Evolutionary conservation across 805 yeast genomes (phyloP).

Genomic region (Pichia insulana): DNA sequence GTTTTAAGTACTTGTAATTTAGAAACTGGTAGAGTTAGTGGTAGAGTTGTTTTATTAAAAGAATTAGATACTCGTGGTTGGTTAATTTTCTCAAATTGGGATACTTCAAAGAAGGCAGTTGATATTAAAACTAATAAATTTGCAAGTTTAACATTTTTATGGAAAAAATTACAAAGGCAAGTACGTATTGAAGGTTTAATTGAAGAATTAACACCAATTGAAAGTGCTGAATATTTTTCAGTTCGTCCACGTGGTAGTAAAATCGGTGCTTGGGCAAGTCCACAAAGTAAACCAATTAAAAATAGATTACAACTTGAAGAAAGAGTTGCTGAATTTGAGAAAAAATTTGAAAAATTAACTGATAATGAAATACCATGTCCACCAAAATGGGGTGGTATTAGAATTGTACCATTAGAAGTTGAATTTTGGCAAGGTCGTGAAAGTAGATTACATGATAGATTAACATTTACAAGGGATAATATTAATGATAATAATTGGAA

Average conservation of each 20-base stretch:
- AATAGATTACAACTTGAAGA: constrained; percentile 57
- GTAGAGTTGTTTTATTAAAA: constrained; percentile 77
- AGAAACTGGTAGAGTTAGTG: constrained; percentile 86
- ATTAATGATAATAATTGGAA: constrained; percentile 47
- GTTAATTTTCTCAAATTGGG: constrained; percentile 88
- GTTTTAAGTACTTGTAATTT: constrained; percentile 81
- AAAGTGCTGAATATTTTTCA: constrained; percentile 66
- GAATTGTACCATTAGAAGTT: constrained; percentile 79
- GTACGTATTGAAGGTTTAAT: constrained; percentile 85
- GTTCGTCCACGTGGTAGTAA: constrained; percentile 90
- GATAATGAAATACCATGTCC: constrained; percentile 80
- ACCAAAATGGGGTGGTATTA: constrained; percentile 90
- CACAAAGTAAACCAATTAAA: constrained; percentile 60
- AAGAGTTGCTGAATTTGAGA: constrained; percentile 37
- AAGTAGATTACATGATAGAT: constrained; percentile 84
- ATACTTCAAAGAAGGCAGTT: constrained; percentile 65
- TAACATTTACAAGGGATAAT: constrained; percentile 53
- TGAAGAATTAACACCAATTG: constrained; percentile 65
- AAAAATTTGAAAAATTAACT: constrained; percentile 44
- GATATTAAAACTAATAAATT: constrained; percentile 67
- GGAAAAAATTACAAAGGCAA: constrained; percentile 87
- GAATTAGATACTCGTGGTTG: constrained; percentile 84
- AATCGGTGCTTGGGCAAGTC: constrained; percentile 96
- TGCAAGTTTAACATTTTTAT: constrained; percentile 82
- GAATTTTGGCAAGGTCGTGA: constrained; percentile 98